These are phyloP conservation scores for Pachysandra terminalis DNA, from an alignment of 164 flowering plant species.

Conservation along the genomic window DNA sequence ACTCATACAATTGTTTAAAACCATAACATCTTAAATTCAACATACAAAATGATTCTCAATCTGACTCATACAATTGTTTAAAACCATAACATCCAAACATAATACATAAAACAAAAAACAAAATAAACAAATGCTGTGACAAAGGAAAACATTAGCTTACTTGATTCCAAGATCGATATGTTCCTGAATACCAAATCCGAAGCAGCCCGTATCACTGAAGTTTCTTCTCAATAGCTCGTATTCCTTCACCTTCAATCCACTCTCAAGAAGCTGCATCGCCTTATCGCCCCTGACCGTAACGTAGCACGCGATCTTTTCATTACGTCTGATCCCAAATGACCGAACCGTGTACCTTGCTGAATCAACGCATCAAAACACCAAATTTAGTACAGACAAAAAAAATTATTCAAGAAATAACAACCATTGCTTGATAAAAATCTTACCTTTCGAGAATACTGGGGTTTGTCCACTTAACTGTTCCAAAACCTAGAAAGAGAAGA, in stretches of 20 bases:
- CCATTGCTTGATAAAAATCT: neutral
- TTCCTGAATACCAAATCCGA: constrained; percentile 58
- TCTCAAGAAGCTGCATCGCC: constrained; percentile 53
- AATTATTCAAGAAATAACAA: neutral
- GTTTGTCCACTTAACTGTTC: constrained; percentile 56
- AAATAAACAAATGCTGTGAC: neutral
- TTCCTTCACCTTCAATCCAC: constrained; percentile 57
- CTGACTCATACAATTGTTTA: too few species aligned
- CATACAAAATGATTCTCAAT: too few species aligned
- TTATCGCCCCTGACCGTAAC: constrained; percentile 41
- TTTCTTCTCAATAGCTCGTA: constrained; percentile 52
- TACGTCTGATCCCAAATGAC: constrained; percentile 45
- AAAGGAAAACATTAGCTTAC: constrained; percentile 23
- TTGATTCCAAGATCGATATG: constrained; percentile 67
- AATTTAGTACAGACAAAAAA: neutral
- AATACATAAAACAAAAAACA: neutral
- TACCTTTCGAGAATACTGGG: constrained; percentile 61
- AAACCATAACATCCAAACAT: neutral
- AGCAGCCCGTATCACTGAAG: constrained; percentile 59
- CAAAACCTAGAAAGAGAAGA: constrained; percentile 31
- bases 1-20: too few species aligned
- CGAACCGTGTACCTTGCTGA: constrained; percentile 48
- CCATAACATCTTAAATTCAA: too few species aligned
- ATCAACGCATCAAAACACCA: neutral
- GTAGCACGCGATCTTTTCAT: constrained; percentile 45